Evolutionary conservation across 208 protist genomes (phyloP).

Genomic region (Angomonas ambiguus): DNA sequence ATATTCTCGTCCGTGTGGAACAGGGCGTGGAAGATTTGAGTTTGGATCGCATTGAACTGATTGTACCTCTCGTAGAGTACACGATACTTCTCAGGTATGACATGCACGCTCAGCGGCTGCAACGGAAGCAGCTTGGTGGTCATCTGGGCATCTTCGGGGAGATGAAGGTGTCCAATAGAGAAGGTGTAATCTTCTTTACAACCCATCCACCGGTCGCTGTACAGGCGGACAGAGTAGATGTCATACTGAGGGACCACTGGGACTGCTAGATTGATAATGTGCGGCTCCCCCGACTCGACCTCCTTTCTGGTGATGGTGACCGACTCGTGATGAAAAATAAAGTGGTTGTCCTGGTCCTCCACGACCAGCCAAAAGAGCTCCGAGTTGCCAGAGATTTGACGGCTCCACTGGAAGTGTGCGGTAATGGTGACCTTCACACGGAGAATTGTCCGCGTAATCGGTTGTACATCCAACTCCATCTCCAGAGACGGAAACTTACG

Average conservation of each 20-base stretch:
- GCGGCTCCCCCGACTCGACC: slow-evolving; percentile 60
- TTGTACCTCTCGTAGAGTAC: slow-evolving; percentile 89
- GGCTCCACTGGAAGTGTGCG: slow-evolving; percentile 93
- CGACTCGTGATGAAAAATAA: slow-evolving; percentile 91
- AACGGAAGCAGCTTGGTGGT: slow-evolving; percentile 96
- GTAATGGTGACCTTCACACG: slow-evolving; percentile 89
- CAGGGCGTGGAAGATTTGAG: slow-evolving; percentile 97
- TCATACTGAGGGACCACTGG: slow-evolving; percentile 96
- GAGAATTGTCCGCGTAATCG: slow-evolving; percentile 97
- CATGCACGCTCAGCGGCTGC: slow-evolving; percentile 88
- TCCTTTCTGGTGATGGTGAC: slow-evolving; percentile 82
- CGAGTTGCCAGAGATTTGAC: slow-evolving; percentile 87
- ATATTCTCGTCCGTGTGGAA: slow-evolving; percentile 98
- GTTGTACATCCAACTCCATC: slow-evolving; percentile 91
- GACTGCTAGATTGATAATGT: slow-evolving; percentile 93
- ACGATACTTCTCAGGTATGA: slow-evolving; percentile 86
- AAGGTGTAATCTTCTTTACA: slow-evolving; percentile 86
- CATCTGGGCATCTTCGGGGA: slow-evolving; percentile 92
- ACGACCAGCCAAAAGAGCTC: slow-evolving; percentile 96
- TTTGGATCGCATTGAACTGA: slow-evolving; percentile 99
- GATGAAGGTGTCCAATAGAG: slow-evolving; percentile 93
- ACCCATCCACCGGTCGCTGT: slow-evolving; percentile 95
- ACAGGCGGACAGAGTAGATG: slow-evolving; percentile 95
- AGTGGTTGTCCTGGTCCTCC: slow-evolving; percentile 95
- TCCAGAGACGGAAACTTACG: slow-evolving; percentile 89